Percentiles rank a stretch among this genome's conserved stretches.
Conservation (phyloP, 495 filamentous ascomycete genomes). For the Podospora pseudoanserina region DNA sequence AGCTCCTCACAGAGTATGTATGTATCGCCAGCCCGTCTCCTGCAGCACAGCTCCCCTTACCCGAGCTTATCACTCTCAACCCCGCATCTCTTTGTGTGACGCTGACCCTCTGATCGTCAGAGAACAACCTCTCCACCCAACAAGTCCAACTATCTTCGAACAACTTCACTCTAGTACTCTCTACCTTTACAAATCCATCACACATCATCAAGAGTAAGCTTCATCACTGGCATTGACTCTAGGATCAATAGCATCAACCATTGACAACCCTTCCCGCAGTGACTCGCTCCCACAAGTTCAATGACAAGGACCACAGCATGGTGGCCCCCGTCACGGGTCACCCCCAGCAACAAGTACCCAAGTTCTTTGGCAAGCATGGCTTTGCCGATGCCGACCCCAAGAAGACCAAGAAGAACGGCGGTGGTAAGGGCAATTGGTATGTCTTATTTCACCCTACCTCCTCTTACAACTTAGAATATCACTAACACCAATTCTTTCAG, state of each 20-base stretch:
- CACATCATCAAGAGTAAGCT: constrained; percentile 32
- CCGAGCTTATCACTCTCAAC: constrained; percentile 7
- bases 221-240: constrained; percentile 3
- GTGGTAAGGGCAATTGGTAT: constrained; percentile 92
- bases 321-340: constrained; percentile 59
- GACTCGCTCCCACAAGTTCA: constrained; percentile 92
- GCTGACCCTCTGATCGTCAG: neutral
- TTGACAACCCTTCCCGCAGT: constrained; percentile 48
- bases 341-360: constrained; percentile 70
- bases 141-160: neutral
- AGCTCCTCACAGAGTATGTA: neutral
- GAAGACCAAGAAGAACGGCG: constrained; percentile 95
- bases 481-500: constrained; percentile 41
- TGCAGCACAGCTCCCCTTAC: neutral
- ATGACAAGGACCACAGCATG: constrained; percentile 79
- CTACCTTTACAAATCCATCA: constrained; percentile 1
- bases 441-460: constrained; percentile 26
- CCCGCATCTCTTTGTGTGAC: constrained; percentile 15
- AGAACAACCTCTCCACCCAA: neutral
- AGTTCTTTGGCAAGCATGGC: constrained; percentile 88
- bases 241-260: constrained; percentile 21
- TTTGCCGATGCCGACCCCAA: constrained; percentile 77
- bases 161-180: constrained; percentile 1
- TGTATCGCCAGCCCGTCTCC: neutral
- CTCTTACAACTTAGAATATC: neutral